Evolutionary conservation across 2,329 filamentous ascomycete species (phyloP).

Genomic region (Exophiala xenobiotica): DNA sequence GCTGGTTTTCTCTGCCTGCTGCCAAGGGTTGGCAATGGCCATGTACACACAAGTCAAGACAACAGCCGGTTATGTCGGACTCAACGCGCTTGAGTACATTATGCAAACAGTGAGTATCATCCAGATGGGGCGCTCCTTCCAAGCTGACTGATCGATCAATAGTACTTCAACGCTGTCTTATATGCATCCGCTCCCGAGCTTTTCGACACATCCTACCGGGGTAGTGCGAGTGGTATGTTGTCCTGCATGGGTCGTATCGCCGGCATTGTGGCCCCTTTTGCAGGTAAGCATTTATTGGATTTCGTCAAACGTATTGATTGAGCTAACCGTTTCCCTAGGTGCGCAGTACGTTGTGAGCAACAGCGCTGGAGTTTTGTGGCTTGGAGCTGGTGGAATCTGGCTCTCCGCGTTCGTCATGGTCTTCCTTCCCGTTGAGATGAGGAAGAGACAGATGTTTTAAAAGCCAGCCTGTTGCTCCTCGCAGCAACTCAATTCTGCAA

Average conservation of each 20-base stretch:
- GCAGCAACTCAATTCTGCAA: no score
- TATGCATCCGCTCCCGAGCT: conserved; percentile 55
- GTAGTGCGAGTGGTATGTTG: conserved; percentile 21
- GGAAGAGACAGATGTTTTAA: conserved; percentile 22
- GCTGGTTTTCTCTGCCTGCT: conserved; percentile 43
- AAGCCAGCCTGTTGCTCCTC: no score
- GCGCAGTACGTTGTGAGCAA: conserved; percentile 9
- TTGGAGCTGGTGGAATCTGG: conserved; percentile 23
- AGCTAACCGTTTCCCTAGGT: no score
- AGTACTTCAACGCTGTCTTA: conserved; percentile 52
- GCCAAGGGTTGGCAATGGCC: conserved; percentile 38
- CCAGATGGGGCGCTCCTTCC: background rate
- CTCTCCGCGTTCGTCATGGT: conserved; percentile 19
- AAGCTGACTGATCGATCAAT: background rate
- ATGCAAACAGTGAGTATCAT: conserved; percentile 41
- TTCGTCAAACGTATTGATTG: no score
- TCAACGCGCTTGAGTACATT: conserved; percentile 55
- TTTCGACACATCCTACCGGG: conserved; percentile 35
- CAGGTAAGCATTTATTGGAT: conserved; percentile 7
- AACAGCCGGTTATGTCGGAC: conserved; percentile 48
- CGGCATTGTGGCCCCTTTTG: conserved; percentile 24
- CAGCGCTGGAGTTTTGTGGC: conserved; percentile 19
- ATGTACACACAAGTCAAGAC: conserved; percentile 48
- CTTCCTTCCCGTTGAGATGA: conserved; percentile 24
- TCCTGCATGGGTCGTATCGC: conserved; percentile 21